phyloP scores from a whole-genome alignment of 257 asterid species.

The Rhazya stricta region DNA sequence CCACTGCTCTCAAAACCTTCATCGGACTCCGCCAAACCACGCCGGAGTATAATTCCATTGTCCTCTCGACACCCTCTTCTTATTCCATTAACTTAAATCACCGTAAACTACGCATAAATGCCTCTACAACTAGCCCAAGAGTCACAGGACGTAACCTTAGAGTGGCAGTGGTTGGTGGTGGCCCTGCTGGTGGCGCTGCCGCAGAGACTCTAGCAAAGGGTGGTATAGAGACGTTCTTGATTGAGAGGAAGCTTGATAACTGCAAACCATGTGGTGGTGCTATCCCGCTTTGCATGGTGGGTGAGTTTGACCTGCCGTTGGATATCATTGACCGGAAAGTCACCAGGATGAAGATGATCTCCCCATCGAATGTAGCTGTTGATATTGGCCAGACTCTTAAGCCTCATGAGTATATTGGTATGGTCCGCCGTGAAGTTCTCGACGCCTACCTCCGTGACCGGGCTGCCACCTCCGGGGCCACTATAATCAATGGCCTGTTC shows the following conservation, averaged over 20 bases:
- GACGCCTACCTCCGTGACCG: conserved; percentile 83
- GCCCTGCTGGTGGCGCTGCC: conserved; percentile 91
- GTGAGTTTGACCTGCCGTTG: conserved; percentile 82
- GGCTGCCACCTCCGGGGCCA: conserved; percentile 66
- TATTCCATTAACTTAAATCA: conserved; percentile 13
- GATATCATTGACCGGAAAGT: conserved; percentile 85
- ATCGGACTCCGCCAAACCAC: conserved; percentile 75
- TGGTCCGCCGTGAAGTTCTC: conserved; percentile 95
- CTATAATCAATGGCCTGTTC: conserved; percentile 75
- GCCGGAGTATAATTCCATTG: conserved; percentile 36
- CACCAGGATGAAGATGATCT: conserved; percentile 93
- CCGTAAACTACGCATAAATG: conserved; percentile 39
- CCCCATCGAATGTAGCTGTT: conserved; percentile 90
- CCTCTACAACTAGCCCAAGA: conserved; percentile 73
- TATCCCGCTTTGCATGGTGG: conserved; percentile 92
- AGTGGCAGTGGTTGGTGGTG: conserved; percentile 89
- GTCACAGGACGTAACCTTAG: conserved; percentile 82
- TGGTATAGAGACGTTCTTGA: conserved; percentile 70
- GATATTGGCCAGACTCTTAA: conserved; percentile 79
- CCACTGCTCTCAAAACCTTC: conserved; percentile 76
- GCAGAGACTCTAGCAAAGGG: conserved; percentile 87
- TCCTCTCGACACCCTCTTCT: conserved; percentile 23
- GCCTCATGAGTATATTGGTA: conserved; percentile 90
- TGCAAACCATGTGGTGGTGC: conserved; percentile 99
- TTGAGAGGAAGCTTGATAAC: conserved; percentile 83